Percentiles rank a stretch among this genome's conserved stretches.
These are phyloP conservation scores for Tylopilus felleus DNA, from an alignment of 768 basidiomycete genomes.

Conservation along the genomic window DNA sequence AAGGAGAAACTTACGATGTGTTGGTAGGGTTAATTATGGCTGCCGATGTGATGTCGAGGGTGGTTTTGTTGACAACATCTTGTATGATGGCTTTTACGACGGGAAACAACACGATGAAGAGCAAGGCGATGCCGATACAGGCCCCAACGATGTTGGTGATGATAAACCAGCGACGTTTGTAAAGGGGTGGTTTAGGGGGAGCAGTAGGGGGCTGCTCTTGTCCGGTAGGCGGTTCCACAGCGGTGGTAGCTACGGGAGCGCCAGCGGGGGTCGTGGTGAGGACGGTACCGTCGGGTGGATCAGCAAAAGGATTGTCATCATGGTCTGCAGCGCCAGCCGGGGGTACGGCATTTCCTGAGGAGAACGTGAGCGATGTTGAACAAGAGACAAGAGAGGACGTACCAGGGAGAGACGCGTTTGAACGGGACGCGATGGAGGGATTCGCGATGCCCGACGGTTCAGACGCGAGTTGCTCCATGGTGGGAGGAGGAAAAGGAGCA, in stretches of 20 bases:
- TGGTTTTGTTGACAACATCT: slow-evolving; percentile 55
- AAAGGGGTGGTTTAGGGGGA: slow-evolving; percentile 41
- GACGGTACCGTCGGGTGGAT: slow-evolving; percentile 8
- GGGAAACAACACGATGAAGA: slow-evolving; percentile 68
- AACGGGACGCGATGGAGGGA: slow-evolving; percentile 4
- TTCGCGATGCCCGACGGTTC: neutral
- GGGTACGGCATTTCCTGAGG: slow-evolving; percentile 8
- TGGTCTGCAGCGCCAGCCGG: slow-evolving; percentile 4
- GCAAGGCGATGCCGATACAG: slow-evolving; percentile 54
- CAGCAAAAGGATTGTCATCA: slow-evolving; percentile 5
- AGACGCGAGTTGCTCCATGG: slow-evolving; percentile 7
- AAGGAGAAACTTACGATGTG: slow-evolving; percentile 42
- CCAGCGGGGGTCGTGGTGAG: slow-evolving; percentile 5
- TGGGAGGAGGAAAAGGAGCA: neutral
- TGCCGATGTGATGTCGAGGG: slow-evolving; percentile 51
- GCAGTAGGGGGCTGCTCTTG: neutral
- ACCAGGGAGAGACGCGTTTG: slow-evolving; percentile 19
- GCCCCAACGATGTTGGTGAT: slow-evolving; percentile 49
- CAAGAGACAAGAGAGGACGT: neutral
- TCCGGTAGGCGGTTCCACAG: neutral
- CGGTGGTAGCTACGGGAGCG: neutral
- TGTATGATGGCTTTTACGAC: slow-evolving; percentile 66
- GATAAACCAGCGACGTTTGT: slow-evolving; percentile 64
- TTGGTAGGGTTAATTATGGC: slow-evolving; percentile 54
- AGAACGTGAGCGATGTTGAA: neutral